Evolutionary conservation across 2,329 filamentous ascomycete genomes (phyloP).

Genomic region (Penicillium paneum): DNA sequence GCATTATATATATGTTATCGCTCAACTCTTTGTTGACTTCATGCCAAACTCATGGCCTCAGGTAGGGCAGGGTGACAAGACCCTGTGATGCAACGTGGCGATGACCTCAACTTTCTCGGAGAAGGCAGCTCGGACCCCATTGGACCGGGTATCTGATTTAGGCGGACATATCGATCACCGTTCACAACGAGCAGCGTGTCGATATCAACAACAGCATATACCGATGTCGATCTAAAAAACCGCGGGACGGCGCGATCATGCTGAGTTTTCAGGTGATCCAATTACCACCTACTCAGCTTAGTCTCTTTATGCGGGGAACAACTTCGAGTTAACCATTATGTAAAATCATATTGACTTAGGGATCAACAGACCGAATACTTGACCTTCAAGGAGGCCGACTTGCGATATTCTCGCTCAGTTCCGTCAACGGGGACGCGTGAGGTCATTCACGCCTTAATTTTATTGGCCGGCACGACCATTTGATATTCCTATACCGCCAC

Average conservation of each 20-base stretch:
- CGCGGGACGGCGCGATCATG: constrained; percentile 18
- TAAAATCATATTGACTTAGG: background rate
- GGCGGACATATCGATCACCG: constrained; percentile 10
- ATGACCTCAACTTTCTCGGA: constrained; percentile 5
- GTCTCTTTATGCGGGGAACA: constrained; percentile 5
- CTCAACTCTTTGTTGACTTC: background rate
- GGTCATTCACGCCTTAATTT: background rate
- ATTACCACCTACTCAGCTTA: constrained; percentile 4
- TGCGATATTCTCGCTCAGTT: no score
- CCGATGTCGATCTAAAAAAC: background rate
- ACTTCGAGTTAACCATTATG: background rate
- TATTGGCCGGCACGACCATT: background rate
- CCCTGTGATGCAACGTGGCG: constrained; percentile 20
- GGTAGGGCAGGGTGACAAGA: constrained; percentile 21
- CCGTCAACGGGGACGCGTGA: background rate
- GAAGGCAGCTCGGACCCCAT: background rate
- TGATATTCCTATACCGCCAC: background rate
- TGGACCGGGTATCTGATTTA: background rate
- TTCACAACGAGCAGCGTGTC: constrained; percentile 1
- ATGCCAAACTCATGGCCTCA: background rate
- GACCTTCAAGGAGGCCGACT: background rate
- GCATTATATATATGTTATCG: constrained; percentile 13
- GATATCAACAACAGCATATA: background rate
- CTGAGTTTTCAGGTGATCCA: constrained; percentile 20
- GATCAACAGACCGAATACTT: background rate